These are phyloP conservation scores for Dillenia turbinata DNA, from an alignment of 164 flowering plant genomes.

Conservation along the genomic window DNA sequence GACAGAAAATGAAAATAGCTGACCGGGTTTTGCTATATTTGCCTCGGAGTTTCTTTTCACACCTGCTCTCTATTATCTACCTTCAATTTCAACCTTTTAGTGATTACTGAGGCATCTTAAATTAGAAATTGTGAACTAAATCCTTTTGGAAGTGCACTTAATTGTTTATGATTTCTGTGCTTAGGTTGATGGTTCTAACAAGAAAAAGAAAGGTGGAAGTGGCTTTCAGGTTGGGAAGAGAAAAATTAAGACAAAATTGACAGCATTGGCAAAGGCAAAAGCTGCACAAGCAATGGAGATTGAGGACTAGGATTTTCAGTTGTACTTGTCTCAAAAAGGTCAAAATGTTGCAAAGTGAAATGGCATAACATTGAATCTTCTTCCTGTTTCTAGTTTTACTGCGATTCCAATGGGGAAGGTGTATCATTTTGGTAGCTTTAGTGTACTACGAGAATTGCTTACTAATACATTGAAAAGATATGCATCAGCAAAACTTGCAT, in stretches of 20 bases:
- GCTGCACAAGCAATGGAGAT: constrained; percentile 94
- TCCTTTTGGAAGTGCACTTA: no score
- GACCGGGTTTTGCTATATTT: no score
- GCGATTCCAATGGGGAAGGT: background rate
- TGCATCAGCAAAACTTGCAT: background rate
- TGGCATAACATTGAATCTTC: background rate
- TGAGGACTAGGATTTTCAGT: constrained; percentile 18
- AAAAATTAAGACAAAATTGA: constrained; percentile 79
- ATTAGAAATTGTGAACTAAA: no score
- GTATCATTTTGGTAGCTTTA: background rate
- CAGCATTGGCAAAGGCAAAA: constrained; percentile 78
- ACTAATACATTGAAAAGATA: background rate
- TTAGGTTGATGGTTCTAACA: constrained; percentile 67
- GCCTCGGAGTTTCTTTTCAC: no score
- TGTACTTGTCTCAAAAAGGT: constrained; percentile 28
- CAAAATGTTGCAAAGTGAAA: background rate
- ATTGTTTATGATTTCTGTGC: background rate
- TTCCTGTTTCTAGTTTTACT: background rate
- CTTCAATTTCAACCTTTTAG: no score
- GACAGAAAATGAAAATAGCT: no score
- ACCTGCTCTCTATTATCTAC: no score
- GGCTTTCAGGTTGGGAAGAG: constrained; percentile 89
- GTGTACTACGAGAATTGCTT: background rate
- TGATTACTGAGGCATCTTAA: no score
- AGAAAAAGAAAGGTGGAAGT: constrained; percentile 55